These are phyloP conservation scores for Candida orba DNA, from an alignment of 805 yeast genomes.

Conservation along the genomic window DNA sequence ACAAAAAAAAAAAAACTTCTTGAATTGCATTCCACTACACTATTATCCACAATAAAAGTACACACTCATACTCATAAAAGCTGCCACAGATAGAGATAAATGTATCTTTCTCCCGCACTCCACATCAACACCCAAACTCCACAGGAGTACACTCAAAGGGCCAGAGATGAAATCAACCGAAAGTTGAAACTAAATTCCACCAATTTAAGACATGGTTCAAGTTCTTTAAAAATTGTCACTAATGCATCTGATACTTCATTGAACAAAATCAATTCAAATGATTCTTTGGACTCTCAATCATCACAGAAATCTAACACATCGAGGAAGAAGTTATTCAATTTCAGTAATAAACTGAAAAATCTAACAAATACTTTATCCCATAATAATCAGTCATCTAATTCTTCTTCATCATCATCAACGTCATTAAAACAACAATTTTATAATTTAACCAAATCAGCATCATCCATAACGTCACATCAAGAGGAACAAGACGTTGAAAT, in stretches of 20 bases:
- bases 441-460: constrained; percentile 3
- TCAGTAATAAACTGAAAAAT: constrained; percentile 10
- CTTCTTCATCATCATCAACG: constrained; percentile 6
- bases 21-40: too few species aligned
- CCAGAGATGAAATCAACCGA: constrained; percentile 24
- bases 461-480: constrained; percentile 1
- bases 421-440: constrained; percentile 6
- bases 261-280: constrained; percentile 16
- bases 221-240: constrained; percentile 23
- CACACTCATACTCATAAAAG: not conserved
- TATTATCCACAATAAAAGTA: too few species aligned
- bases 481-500: constrained; percentile 11
- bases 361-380: constrained; percentile 1
- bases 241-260: constrained; percentile 21
- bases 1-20: too few species aligned
- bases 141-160: constrained; percentile 23
- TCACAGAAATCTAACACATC: not conserved
- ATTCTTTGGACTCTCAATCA: constrained; percentile 15
- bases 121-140: constrained; percentile 20
- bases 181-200: constrained; percentile 17
- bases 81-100: not conserved
- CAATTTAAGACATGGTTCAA: constrained; percentile 23
- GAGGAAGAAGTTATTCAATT: constrained; percentile 4
- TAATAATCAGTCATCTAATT: constrained; percentile 1
- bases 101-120: constrained; percentile 21